phyloP scores from a whole-genome alignment of 495 filamentous ascomycete genomes.

The Talaromyces thailandensis region DNA sequence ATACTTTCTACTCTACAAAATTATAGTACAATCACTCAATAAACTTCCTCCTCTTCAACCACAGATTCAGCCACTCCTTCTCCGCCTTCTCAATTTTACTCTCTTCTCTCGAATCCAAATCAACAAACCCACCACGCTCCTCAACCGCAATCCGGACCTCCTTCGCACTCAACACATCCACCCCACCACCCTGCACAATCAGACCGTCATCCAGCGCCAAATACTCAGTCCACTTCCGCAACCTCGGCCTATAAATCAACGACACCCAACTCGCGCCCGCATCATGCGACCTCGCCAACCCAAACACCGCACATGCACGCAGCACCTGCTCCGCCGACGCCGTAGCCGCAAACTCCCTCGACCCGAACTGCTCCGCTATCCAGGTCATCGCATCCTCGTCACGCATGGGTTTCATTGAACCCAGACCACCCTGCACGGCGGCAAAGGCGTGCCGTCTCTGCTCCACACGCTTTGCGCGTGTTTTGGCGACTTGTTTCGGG shows the following conservation, averaged over 20 bases:
- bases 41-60: slow-evolving; percentile 19
- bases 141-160: slow-evolving; percentile 52
- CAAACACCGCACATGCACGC: slow-evolving; percentile 33
- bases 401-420: slow-evolving; percentile 12
- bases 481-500: slow-evolving; percentile 57
- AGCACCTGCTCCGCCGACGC: slow-evolving; percentile 20
- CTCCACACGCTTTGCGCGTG: slow-evolving; percentile 39
- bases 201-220: slow-evolving; percentile 50
- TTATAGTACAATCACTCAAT: background rate
- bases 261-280: slow-evolving; percentile 24
- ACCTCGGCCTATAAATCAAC: slow-evolving; percentile 25
- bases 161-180: slow-evolving; percentile 33
- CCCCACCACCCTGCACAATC: slow-evolving; percentile 43
- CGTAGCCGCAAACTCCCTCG: slow-evolving; percentile 11
- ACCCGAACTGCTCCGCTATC: slow-evolving; percentile 16
- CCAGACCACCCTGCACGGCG: slow-evolving; percentile 9
- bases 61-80: slow-evolving; percentile 29
- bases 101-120: background rate
- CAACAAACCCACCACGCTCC: slow-evolving; percentile 30
- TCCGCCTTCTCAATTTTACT: slow-evolving; percentile 17
- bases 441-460: slow-evolving; percentile 23
- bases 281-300: slow-evolving; percentile 34
- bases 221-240: slow-evolving; percentile 40
- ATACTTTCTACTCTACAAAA: background rate
- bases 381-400: slow-evolving; percentile 18